Percentiles rank a stretch among this genome's conserved stretches.
phyloP scores from a whole-genome alignment of 805 yeast genomes.

The Zygotorulaspora sp. region DNA sequence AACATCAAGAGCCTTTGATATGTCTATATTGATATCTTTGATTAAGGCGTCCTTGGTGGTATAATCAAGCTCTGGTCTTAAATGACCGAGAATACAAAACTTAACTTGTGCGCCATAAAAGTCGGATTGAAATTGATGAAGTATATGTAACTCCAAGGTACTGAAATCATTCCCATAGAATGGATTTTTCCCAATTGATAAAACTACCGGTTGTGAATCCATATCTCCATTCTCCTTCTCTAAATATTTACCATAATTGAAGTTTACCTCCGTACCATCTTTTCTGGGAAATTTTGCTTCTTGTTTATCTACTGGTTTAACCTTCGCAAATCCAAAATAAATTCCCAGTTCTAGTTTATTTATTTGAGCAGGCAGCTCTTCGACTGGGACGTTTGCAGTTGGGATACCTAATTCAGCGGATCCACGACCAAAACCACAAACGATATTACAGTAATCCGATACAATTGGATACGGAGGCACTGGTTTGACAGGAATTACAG shows the following conservation, averaged over 20 bases:
- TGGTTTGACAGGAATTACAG: slow-evolving; percentile 41
- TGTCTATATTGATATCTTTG: slow-evolving; percentile 77
- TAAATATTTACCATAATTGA: slow-evolving; percentile 58
- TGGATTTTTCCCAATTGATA: slow-evolving; percentile 96
- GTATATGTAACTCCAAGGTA: slow-evolving; percentile 82
- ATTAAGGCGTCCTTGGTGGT: slow-evolving; percentile 80
- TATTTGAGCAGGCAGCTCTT: slow-evolving; percentile 40
- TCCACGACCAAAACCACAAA: slow-evolving; percentile 93
- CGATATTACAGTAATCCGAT: slow-evolving; percentile 43
- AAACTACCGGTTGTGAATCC: slow-evolving; percentile 73
- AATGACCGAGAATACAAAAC: slow-evolving; percentile 75
- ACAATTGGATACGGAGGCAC: slow-evolving; percentile 47
- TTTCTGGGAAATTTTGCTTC: slow-evolving; percentile 29
- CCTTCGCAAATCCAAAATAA: slow-evolving; percentile 74
- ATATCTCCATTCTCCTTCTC: slow-evolving; percentile 34
- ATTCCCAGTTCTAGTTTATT: slow-evolving; percentile 65
- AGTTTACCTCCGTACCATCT: slow-evolving; percentile 44
- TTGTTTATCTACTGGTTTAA: slow-evolving; percentile 24
- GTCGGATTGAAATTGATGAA: slow-evolving; percentile 60
- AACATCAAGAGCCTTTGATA: slow-evolving; percentile 51
- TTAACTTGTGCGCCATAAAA: slow-evolving; percentile 81
- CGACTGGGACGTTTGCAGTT: slow-evolving; percentile 82
- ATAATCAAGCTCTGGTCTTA: slow-evolving; percentile 86
- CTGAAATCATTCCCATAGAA: slow-evolving; percentile 74
- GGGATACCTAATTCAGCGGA: slow-evolving; percentile 92